Percentiles rank a stretch among this genome's conserved stretches.
These are phyloP conservation scores for Candida yuanshanica DNA, from an alignment of 805 yeast species.

Conservation along the genomic window DNA sequence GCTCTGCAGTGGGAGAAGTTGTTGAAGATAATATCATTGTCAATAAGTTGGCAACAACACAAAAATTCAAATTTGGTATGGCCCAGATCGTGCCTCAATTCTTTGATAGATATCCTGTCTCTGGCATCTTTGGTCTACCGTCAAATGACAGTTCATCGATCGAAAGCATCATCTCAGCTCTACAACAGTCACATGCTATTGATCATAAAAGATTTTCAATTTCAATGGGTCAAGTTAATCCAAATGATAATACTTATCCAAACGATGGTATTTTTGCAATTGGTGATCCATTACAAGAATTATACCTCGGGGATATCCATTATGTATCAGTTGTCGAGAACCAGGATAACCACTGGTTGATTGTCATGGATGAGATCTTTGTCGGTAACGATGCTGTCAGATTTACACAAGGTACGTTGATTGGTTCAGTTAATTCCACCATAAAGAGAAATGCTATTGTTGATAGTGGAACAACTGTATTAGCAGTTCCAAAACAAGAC, in stretches of 20 bases:
- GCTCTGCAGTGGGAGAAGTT: constrained; percentile 46
- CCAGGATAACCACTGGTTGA: constrained; percentile 45
- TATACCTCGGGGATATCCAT: constrained; percentile 36
- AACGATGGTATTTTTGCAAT: constrained; percentile 39
- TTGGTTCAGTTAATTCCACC: constrained; percentile 9
- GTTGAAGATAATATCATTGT: constrained; percentile 31
- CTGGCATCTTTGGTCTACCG: constrained; percentile 59
- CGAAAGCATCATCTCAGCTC: constrained; percentile 36
- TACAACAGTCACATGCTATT: constrained; percentile 31
- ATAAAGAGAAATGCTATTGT: constrained; percentile 40
- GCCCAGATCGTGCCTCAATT: constrained; percentile 48
- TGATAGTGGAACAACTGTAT: constrained; percentile 64
- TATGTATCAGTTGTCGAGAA: constrained; percentile 33
- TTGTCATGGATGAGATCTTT: constrained; percentile 33
- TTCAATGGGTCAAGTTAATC: constrained; percentile 31
- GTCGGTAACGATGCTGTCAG: constrained; percentile 29
- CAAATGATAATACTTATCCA: constrained; percentile 17
- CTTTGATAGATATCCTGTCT: constrained; percentile 45
- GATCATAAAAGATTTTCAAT: constrained; percentile 37
- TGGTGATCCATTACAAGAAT: constrained; percentile 33
- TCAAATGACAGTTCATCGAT: constrained; percentile 32
- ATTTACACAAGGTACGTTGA: constrained; percentile 29
- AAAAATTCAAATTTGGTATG: constrained; percentile 45
- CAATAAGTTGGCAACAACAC: constrained; percentile 27
- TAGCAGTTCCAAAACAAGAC: constrained; percentile 49